A percentile compares a stretch with the other conserved stretches of the same genome.
Evolutionary conservation across 306 rosid species (phyloP).

Genomic region (Geum urbanum): DNA sequence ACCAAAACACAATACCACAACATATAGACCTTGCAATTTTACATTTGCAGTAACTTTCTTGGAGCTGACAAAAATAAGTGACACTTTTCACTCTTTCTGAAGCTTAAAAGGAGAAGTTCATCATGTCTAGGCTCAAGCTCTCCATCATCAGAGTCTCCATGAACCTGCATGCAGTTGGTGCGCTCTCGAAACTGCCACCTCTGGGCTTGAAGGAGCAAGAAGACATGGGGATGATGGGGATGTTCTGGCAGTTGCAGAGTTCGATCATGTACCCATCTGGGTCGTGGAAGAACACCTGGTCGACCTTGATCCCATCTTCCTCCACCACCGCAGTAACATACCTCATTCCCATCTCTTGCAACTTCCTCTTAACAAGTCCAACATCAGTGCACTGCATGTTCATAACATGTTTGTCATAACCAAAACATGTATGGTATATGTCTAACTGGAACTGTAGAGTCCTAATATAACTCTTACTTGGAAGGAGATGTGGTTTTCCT

Average conservation of each 20-base stretch:
- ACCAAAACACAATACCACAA: slow-evolving; percentile 17
- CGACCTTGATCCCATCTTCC: slow-evolving; percentile 54
- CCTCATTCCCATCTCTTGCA: slow-evolving; percentile 68
- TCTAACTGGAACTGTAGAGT: not conserved
- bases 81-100: slow-evolving; percentile 17
- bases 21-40: slow-evolving; percentile 6
- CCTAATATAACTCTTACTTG: slow-evolving; percentile 33
- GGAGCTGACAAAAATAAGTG: slow-evolving; percentile 14
- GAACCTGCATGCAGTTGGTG: slow-evolving; percentile 55
- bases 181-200: slow-evolving; percentile 45
- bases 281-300: slow-evolving; percentile 82
- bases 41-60: slow-evolving; percentile 17
- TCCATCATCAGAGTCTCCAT: slow-evolving; percentile 83
- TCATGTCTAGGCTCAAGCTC: slow-evolving; percentile 75
- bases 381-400: slow-evolving; percentile 67
- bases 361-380: slow-evolving; percentile 63
- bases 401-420: not conserved
- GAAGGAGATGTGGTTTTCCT: slow-evolving; percentile 79
- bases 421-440: not conserved
- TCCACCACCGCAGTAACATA: slow-evolving; percentile 68
- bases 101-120: slow-evolving; percentile 61
- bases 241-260: slow-evolving; percentile 74
- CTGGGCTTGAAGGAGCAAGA: slow-evolving; percentile 59
- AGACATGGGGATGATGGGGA: slow-evolving; percentile 63
- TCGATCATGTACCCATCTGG: slow-evolving; percentile 82